phyloP scores from a whole-genome alignment of 2,329 filamentous ascomycete species.

The Capronia coronata region DNA sequence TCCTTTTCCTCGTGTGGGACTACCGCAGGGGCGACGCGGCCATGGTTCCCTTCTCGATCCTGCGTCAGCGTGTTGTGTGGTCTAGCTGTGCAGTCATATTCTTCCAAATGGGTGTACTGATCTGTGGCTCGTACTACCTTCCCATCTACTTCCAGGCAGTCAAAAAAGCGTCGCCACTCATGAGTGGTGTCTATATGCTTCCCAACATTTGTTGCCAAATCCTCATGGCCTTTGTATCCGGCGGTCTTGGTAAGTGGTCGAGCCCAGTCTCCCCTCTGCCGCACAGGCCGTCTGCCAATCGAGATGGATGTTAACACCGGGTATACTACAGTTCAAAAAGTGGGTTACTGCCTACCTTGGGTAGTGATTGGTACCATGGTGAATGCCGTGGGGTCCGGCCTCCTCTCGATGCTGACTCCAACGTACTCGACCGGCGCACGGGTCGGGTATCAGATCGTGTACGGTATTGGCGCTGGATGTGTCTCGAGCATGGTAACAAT shows the following conservation, averaged over 20 bases:
- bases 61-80: slow-evolving; percentile 23
- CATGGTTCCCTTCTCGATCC: slow-evolving; percentile 26
- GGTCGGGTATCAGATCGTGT: slow-evolving; percentile 32
- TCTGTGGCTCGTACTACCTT: slow-evolving; percentile 29
- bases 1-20: slow-evolving; percentile 33
- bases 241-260: not conserved
- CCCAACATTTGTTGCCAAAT: slow-evolving; percentile 21
- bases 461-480: not conserved
- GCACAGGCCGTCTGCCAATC: too few species aligned
- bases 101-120: slow-evolving; percentile 25
- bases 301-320: too few species aligned
- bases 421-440: slow-evolving; percentile 24
- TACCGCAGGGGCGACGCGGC: slow-evolving; percentile 25
- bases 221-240: not conserved
- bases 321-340: slow-evolving; percentile 25
- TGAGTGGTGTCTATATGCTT: slow-evolving; percentile 28
- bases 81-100: slow-evolving; percentile 17
- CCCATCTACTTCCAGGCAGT: slow-evolving; percentile 31
- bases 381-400: slow-evolving; percentile 20
- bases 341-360: slow-evolving; percentile 35
- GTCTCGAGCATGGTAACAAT: not conserved
- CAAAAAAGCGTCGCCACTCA: slow-evolving; percentile 20
- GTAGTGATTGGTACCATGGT: slow-evolving; percentile 9
- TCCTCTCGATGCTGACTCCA: slow-evolving; percentile 22
- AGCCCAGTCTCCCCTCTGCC: not conserved